Evolutionary conservation across 257 asterid genomes (phyloP).

Genomic region (Solanum gracilifrons): DNA sequence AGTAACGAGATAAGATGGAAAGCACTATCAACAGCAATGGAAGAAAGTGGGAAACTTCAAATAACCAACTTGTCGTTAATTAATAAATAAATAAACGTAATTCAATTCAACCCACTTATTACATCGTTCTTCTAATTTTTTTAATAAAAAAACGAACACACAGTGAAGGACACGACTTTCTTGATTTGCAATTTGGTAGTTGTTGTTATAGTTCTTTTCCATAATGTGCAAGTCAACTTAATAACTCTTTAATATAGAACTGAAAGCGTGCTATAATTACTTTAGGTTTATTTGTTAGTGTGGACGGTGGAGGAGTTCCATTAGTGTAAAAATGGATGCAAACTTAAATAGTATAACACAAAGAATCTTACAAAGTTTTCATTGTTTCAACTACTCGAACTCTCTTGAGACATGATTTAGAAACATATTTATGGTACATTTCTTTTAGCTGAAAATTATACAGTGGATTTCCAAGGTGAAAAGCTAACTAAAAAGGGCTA

Average conservation of each 20-base stretch:
- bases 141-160: not conserved
- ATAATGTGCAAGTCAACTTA: not conserved
- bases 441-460: not conserved
- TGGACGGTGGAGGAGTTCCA: not conserved
- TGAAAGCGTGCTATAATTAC: not conserved
- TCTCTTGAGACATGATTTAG: not conserved
- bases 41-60: not conserved
- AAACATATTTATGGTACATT: not conserved
- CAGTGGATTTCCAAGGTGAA: not conserved
- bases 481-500: not conserved
- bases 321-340: not conserved
- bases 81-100: not conserved
- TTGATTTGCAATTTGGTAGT: not conserved
- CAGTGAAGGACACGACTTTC: not conserved
- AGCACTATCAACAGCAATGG: not conserved
- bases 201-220: not conserved
- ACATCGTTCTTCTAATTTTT: not conserved
- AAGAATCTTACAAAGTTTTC: not conserved
- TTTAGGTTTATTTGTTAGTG: not conserved
- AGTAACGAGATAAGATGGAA: not conserved
- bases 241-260: not conserved
- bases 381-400: not conserved
- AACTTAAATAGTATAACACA: not conserved
- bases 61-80: not conserved
- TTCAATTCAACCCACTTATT: not conserved